Conservation (phyloP, 306 rosid species). For the Corylus avellana region DNA sequence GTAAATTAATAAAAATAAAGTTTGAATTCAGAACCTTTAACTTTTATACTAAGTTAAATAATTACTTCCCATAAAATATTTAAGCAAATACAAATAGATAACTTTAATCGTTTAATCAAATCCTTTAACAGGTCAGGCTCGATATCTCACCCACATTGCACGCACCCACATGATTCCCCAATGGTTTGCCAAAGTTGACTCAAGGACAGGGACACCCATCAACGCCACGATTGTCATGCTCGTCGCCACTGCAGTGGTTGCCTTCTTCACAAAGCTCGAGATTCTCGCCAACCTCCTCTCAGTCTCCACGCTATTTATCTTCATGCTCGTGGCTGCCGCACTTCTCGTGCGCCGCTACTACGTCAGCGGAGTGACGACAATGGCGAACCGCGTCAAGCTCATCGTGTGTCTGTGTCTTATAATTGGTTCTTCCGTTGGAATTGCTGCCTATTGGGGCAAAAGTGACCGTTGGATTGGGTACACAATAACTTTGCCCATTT, state of each 20-base stretch:
- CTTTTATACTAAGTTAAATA: too few relatives aligned
- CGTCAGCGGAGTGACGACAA: conserved; percentile 40
- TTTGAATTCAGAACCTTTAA: too few relatives aligned
- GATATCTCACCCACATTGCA: conserved; percentile 78
- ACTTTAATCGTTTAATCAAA: too few relatives aligned
- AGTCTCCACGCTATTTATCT: conserved; percentile 69
- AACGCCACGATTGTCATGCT: conserved; percentile 61
- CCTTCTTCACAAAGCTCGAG: conserved; percentile 61
- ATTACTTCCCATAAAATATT: too few relatives aligned
- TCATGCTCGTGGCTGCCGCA: conserved; percentile 64
- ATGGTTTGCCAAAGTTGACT: conserved; percentile 61
- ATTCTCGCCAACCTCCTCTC: conserved; percentile 67
- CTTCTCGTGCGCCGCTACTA: conserved; percentile 66
- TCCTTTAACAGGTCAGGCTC: conserved; percentile 53
- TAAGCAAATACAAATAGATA: too few relatives aligned
- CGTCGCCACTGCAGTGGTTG: conserved; percentile 56
- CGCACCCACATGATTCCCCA: conserved; percentile 65
- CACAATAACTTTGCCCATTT: conserved; percentile 38
- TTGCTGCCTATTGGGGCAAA: conserved; percentile 44
- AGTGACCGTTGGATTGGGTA: conserved; percentile 48
- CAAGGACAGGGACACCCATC: conserved; percentile 63
- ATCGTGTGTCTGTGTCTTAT: conserved; percentile 37
- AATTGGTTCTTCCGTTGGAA: conserved; percentile 41
- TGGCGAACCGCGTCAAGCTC: conserved; percentile 34
- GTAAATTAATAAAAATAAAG: too few relatives aligned